A percentile compares a stretch with the other conserved stretches of the same genome.
phyloP scores from a whole-genome alignment of 257 asterid genomes.

The Solanum stenotomum region DNA sequence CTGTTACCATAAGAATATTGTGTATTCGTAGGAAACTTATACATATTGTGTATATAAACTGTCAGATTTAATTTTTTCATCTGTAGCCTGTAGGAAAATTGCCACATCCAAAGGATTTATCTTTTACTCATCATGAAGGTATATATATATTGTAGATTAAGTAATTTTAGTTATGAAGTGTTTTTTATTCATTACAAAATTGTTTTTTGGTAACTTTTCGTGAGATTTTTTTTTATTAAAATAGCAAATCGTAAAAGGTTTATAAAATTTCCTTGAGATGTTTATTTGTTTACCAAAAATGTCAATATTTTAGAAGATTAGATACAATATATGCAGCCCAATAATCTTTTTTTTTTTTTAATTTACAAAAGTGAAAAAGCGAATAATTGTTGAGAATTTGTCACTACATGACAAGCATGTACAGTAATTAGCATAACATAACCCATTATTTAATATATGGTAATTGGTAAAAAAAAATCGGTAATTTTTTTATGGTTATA shows the following conservation, averaged over 20 bases:
- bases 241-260: background rate
- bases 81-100: background rate
- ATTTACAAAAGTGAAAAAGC: background rate
- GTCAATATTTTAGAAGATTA: background rate
- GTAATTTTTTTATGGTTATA: too few relatives aligned
- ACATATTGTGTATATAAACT: background rate
- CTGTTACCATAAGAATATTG: background rate
- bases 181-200: background rate
- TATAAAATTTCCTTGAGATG: background rate
- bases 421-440: background rate
- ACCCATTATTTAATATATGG: background rate
- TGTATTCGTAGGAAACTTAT: background rate
- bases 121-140: background rate
- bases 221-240: background rate
- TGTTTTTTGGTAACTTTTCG: background rate
- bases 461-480: background rate
- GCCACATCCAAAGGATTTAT: background rate
- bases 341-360: background rate
- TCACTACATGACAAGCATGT: background rate
- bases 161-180: background rate
- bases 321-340: background rate
- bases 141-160: too few relatives aligned
- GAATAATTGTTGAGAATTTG: background rate
- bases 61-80: background rate
- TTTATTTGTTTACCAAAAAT: background rate